Evolutionary conservation across 2,329 filamentous ascomycete genomes (phyloP).

Genomic region (Cladophialophora exuberans): DNA sequence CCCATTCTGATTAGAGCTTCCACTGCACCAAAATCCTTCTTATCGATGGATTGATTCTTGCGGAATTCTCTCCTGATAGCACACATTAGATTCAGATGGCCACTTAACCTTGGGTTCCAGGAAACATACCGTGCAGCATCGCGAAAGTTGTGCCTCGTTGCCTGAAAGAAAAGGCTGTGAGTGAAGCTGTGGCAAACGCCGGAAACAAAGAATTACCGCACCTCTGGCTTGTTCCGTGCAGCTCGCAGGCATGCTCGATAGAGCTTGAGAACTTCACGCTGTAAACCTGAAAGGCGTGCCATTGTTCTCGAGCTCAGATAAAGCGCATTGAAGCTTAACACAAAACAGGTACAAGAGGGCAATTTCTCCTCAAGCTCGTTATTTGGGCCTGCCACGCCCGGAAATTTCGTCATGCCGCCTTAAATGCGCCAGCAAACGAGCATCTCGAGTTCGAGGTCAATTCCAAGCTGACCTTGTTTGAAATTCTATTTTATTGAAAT

Average conservation of each 20-base stretch:
- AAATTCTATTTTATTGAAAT: no score
- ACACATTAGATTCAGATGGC: slow-evolving; percentile 20
- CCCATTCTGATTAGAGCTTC: slow-evolving; percentile 86
- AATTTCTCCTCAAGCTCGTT: not conserved
- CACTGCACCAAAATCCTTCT: slow-evolving; percentile 82
- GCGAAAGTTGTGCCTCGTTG: slow-evolving; percentile 42
- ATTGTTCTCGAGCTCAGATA: slow-evolving; percentile 33
- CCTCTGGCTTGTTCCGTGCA: slow-evolving; percentile 76
- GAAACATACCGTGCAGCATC: slow-evolving; percentile 45
- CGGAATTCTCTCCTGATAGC: slow-evolving; percentile 71
- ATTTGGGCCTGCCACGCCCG: not conserved
- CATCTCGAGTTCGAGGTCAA: no score
- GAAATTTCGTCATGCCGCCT: not conserved
- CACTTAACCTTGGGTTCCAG: not conserved
- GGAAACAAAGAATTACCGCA: slow-evolving; percentile 44
- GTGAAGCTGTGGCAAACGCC: not conserved
- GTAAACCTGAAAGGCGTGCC: slow-evolving; percentile 76
- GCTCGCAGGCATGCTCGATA: slow-evolving; percentile 86
- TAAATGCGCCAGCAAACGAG: not conserved
- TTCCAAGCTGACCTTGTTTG: no score
- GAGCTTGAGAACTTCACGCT: slow-evolving; percentile 81
- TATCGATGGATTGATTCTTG: slow-evolving; percentile 70
- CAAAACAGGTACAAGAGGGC: not conserved
- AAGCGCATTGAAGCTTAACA: not conserved
- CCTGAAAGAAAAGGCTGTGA: slow-evolving; percentile 7